Conservation (phyloP, 768 basidiomycete genomes). For the Serendipita sp. region DNA sequence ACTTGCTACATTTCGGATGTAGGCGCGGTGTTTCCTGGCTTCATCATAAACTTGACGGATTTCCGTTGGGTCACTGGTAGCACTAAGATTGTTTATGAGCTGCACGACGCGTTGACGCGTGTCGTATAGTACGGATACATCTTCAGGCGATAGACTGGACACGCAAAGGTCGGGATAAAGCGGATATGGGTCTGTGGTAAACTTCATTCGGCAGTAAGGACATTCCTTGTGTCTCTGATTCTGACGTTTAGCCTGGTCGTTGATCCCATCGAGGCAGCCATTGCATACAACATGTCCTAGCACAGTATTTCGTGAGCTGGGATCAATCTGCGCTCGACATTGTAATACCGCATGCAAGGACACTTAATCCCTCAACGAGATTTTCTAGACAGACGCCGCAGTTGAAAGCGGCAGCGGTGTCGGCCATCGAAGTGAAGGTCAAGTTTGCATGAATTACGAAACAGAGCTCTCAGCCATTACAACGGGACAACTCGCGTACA, state of each 20-base stretch:
- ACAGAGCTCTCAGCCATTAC: too few species aligned
- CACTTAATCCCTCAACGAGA: background rate
- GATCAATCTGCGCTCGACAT: background rate
- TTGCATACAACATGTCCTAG: background rate
- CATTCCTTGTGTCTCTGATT: background rate
- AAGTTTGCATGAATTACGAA: too few species aligned
- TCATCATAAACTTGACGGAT: background rate
- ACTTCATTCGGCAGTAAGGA: background rate
- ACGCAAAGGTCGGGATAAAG: background rate
- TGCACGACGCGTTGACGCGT: constrained; percentile 3
- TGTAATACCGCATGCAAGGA: background rate
- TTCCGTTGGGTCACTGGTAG: background rate
- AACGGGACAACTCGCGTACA: too few species aligned
- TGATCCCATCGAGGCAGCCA: background rate
- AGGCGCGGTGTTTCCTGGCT: background rate
- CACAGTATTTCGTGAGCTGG: background rate
- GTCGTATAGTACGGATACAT: background rate
- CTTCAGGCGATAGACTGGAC: background rate
- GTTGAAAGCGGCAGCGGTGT: background rate
- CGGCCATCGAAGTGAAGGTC: background rate
- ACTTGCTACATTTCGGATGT: background rate
- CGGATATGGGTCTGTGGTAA: background rate
- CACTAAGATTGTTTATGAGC: background rate
- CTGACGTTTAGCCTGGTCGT: background rate
- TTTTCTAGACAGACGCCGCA: background rate